Evolutionary conservation across 2,329 filamentous ascomycete genomes (phyloP).

Genomic region (Talaromyces sp.): DNA sequence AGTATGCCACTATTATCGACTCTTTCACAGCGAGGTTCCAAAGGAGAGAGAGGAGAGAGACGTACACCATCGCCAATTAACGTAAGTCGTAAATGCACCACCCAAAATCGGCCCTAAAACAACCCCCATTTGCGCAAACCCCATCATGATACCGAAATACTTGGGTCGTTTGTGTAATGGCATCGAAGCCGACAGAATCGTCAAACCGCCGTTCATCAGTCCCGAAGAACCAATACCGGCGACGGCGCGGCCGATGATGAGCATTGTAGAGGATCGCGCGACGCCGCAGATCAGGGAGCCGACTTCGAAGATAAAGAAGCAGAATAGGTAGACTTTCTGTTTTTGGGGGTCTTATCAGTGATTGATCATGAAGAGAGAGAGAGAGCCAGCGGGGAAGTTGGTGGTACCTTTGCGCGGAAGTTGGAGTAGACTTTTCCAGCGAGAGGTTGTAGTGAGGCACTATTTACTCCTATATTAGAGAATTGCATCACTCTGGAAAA

Average conservation of each 20-base stretch:
- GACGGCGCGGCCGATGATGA: constrained; percentile 34
- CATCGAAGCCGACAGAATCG: constrained; percentile 11
- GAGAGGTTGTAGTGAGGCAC: constrained; percentile 44
- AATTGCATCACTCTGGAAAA: background rate
- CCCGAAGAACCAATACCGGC: constrained; percentile 30
- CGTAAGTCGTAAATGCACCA: constrained; percentile 39
- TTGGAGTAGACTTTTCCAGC: constrained; percentile 38
- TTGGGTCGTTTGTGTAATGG: constrained; percentile 13
- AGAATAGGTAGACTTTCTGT: constrained; percentile 5
- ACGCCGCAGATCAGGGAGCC: constrained; percentile 32
- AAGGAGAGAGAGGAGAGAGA: background rate
- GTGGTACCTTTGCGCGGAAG: constrained; percentile 28
- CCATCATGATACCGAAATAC: constrained; percentile 15
- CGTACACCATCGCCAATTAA: constrained; percentile 43
- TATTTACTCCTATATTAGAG: constrained; percentile 9
- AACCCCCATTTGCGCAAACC: constrained; percentile 8
- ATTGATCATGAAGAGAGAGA: background rate
- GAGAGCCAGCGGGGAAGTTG: too few species aligned
- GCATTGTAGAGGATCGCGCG: constrained; percentile 27
- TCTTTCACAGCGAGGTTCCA: too few species aligned
- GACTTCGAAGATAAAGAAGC: constrained; percentile 34
- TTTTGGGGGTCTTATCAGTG: background rate
- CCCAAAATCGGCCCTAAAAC: constrained; percentile 36
- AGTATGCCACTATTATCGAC: background rate
- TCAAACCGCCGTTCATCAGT: constrained; percentile 24